Conservation (phyloP, 208 protist genomes). For the Acanthamoeba lenticulata region DNA sequence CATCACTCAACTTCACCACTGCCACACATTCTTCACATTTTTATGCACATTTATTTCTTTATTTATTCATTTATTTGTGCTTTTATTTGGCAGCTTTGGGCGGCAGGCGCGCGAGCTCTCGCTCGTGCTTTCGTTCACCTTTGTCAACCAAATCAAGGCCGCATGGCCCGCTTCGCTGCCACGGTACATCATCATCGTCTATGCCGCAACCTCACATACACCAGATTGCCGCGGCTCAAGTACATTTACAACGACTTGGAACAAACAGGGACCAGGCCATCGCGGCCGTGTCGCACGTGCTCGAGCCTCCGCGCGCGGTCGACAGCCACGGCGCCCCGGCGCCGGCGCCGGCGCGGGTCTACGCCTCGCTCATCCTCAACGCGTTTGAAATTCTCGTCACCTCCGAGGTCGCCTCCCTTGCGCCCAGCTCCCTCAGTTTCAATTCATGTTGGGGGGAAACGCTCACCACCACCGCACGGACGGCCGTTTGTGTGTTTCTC, state of each 20-base stretch:
- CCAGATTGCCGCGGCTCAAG: no score
- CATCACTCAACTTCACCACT: neutral
- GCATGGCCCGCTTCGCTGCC: neutral
- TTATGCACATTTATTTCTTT: neutral
- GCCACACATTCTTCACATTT: neutral
- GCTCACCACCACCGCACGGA: no score
- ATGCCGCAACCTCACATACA: no score
- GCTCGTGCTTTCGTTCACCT: slow-evolving; percentile 26
- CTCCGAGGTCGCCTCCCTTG: neutral
- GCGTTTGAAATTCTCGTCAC: slow-evolving; percentile 39
- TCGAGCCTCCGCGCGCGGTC: neutral
- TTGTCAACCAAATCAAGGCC: slow-evolving; percentile 19
- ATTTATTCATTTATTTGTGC: neutral
- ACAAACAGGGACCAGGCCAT: neutral
- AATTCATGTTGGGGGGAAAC: no score
- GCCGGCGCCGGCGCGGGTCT: neutral
- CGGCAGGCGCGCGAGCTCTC: slow-evolving; percentile 50
- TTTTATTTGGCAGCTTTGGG: neutral
- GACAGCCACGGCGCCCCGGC: neutral
- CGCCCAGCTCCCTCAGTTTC: no score
- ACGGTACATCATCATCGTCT: no score
- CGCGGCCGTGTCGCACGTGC: neutral
- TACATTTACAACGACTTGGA: no score
- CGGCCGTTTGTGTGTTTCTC: neutral
- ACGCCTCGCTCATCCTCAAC: neutral